phyloP scores from a whole-genome alignment of 495 filamentous ascomycete species.

The Penicillium diatomitis region DNA sequence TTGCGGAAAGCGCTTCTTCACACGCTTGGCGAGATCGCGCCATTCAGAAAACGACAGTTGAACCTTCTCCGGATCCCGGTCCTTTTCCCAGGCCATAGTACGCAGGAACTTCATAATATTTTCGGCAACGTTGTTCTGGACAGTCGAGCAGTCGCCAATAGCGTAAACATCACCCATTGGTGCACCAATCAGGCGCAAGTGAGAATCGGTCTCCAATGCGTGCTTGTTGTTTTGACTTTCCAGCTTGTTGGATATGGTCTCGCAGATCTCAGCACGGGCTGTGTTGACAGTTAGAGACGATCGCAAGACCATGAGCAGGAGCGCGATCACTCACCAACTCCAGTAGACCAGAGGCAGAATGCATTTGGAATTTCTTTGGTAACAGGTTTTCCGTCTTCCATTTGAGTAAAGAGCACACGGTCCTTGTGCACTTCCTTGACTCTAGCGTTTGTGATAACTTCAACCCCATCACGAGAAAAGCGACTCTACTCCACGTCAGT shows the following conservation, averaged over 20 bases:
- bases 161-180: conserved; percentile 94
- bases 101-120: conserved; percentile 84
- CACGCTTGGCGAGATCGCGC: conserved; percentile 69
- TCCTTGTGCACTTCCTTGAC: conserved; percentile 82
- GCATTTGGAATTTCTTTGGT: conserved; percentile 92
- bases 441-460: conserved; percentile 81
- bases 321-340: conserved; percentile 47
- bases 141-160: conserved; percentile 93
- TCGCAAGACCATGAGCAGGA: background rate
- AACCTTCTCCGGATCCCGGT: conserved; percentile 74
- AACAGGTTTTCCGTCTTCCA: conserved; percentile 61
- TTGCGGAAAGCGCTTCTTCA: conserved; percentile 87
- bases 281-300: background rate
- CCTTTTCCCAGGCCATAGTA: conserved; percentile 84
- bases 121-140: conserved; percentile 89
- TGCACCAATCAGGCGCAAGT: conserved; percentile 84
- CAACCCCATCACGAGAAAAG: conserved; percentile 83
- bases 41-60: conserved; percentile 81
- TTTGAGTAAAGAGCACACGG: conserved; percentile 80
- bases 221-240: conserved; percentile 78
- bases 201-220: conserved; percentile 90
- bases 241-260: conserved; percentile 61
- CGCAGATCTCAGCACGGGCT: conserved; percentile 73
- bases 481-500: conserved; percentile 32
- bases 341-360: conserved; percentile 97